Conservation (phyloP, 371 early-diverging fungal genomes). For the Coemansia sp. region DNA sequence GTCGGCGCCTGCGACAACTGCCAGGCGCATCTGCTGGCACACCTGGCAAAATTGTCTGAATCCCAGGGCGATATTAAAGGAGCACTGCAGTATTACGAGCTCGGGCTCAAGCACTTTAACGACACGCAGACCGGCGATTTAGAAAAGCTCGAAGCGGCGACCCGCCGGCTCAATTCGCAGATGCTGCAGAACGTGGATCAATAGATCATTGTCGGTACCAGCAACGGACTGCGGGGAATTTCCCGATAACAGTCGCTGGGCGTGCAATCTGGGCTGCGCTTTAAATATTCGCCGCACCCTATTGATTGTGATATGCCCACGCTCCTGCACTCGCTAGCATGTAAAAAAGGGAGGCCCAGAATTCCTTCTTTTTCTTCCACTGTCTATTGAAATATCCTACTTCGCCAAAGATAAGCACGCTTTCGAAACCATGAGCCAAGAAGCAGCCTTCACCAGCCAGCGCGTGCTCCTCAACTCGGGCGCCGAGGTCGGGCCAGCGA, state of each 20-base stretch:
- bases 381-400: not conserved
- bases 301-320: not conserved
- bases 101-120: conserved; percentile 1
- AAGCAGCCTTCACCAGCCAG: conserved; percentile 41
- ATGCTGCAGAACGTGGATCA: not conserved
- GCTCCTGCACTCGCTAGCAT: not conserved
- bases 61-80: not conserved
- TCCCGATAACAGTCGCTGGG: too few species aligned
- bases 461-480: conserved; percentile 47
- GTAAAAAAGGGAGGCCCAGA: not conserved
- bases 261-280: too few species aligned
- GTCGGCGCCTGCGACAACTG: conserved; percentile 41
- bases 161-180: not conserved
- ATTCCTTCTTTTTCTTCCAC: not conserved
- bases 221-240: too few species aligned
- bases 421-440: conserved; percentile 23
- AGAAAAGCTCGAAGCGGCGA: not conserved
- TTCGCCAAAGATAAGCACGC: not conserved
- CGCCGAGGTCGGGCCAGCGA: conserved; percentile 32
- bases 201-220: not conserved
- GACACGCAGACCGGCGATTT: not conserved
- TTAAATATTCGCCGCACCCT: not conserved
- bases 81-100: not conserved
- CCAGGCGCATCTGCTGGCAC: conserved; percentile 23
- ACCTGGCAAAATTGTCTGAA: conserved; percentile 9